Percentiles rank a stretch among this genome's conserved stretches.
Conservation (phyloP, 148 eudicot genomes). For the Heliamphora exappendiculata region DNA sequence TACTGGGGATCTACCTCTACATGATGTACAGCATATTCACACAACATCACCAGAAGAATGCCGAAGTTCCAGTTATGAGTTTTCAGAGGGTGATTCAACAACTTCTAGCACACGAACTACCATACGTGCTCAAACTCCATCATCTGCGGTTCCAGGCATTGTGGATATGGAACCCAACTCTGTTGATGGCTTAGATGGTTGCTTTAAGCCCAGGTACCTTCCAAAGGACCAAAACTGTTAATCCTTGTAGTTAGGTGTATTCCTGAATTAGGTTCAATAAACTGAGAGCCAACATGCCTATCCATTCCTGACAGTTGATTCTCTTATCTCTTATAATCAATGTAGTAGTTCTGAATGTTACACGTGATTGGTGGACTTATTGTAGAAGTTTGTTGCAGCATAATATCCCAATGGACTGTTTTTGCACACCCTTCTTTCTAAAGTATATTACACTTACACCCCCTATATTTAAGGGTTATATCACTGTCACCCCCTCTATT, state of each 20-base stretch:
- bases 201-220: conserved; percentile 33
- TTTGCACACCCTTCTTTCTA: background rate
- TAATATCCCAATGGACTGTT: background rate
- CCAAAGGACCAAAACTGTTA: background rate
- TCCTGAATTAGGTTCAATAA: background rate
- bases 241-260: background rate
- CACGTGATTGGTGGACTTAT: background rate
- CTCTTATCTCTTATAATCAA: background rate
- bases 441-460: no score
- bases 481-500: no score
- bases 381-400: background rate
- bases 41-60: conserved; percentile 35
- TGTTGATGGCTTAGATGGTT: conserved; percentile 20
- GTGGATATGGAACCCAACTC: conserved; percentile 24
- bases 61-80: conserved; percentile 31
- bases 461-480: no score
- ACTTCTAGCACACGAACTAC: conserved; percentile 23
- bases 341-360: background rate
- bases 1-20: conserved; percentile 13
- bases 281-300: background rate
- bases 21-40: conserved; percentile 22
- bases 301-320: background rate
- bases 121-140: conserved; percentile 22
- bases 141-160: conserved; percentile 16
- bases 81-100: conserved; percentile 30